These are phyloP conservation scores for Phytomonas sp. DNA, from an alignment of 208 protist genomes.

Conservation along the genomic window DNA sequence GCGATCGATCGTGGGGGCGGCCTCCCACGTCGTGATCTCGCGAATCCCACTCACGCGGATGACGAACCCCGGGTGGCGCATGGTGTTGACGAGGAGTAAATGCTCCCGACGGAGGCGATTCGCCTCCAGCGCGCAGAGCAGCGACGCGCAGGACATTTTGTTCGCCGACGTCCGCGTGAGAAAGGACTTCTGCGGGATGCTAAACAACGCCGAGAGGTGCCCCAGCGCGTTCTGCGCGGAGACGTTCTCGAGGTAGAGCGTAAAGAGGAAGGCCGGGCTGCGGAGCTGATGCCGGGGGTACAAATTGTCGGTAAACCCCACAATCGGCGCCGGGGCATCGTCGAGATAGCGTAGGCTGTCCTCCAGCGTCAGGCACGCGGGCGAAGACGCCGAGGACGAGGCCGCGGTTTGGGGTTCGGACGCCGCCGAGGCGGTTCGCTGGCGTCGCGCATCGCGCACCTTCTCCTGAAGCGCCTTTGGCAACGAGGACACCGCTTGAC, in stretches of 20 bases:
- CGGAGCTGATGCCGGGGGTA: neutral
- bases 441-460: constrained; percentile 13
- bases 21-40: constrained; percentile 14
- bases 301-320: constrained; percentile 47
- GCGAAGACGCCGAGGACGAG: neutral
- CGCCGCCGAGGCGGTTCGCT: neutral
- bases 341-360: constrained; percentile 63
- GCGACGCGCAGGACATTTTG: constrained; percentile 71
- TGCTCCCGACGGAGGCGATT: constrained; percentile 51
- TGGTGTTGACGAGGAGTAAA: constrained; percentile 79
- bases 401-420: neutral
- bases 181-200: constrained; percentile 53
- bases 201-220: constrained; percentile 63
- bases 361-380: constrained; percentile 24
- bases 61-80: constrained; percentile 82
- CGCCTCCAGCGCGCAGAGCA: constrained; percentile 56
- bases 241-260: constrained; percentile 74
- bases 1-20: neutral
- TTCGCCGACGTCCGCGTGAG: constrained; percentile 45
- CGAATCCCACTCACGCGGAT: constrained; percentile 62
- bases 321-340: constrained; percentile 51
- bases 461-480: constrained; percentile 23
- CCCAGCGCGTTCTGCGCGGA: constrained; percentile 69
- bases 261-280: constrained; percentile 70
- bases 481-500: constrained; percentile 32